Percentiles rank a stretch among this genome's conserved stretches.
phyloP scores from a whole-genome alignment of 306 rosid genomes.

The Castanea sativa region DNA sequence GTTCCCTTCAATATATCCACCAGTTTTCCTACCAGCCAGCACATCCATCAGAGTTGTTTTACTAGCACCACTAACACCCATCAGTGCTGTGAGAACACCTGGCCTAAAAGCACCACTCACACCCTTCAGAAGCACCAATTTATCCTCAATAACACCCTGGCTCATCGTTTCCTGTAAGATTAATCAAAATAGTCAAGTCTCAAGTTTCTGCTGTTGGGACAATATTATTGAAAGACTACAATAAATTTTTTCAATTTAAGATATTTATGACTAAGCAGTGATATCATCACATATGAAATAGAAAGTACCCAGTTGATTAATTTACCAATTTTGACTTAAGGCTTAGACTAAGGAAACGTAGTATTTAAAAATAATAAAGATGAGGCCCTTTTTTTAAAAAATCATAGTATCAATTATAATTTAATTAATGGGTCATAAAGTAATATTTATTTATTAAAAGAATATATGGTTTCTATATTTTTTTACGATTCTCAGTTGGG shows the following conservation, averaged over 20 bases:
- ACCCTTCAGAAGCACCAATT: constrained; percentile 43
- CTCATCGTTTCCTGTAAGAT: constrained; percentile 52
- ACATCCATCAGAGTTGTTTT: constrained; percentile 76
- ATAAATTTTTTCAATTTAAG: neutral
- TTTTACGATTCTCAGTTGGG: no score
- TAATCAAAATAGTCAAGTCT: neutral
- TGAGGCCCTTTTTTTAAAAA: no score
- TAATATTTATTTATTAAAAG: no score
- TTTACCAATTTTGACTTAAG: no score
- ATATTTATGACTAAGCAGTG: neutral
- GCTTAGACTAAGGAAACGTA: no score
- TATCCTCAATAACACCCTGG: constrained; percentile 51
- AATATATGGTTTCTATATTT: no score
- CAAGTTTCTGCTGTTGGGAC: neutral
- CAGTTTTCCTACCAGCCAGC: constrained; percentile 68
- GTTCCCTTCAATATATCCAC: constrained; percentile 63
- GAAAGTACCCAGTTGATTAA: no score
- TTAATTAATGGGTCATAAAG: no score
- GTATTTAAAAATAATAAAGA: no score
- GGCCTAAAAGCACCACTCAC: constrained; percentile 77
- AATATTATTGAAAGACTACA: neutral
- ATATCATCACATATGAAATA: no score
- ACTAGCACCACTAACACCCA: constrained; percentile 80
- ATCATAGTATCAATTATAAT: no score
- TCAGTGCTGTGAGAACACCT: constrained; percentile 64